These are phyloP conservation scores for Coniochaeta sp. DNA, from an alignment of 2,329 filamentous ascomycete species.

Conservation along the genomic window DNA sequence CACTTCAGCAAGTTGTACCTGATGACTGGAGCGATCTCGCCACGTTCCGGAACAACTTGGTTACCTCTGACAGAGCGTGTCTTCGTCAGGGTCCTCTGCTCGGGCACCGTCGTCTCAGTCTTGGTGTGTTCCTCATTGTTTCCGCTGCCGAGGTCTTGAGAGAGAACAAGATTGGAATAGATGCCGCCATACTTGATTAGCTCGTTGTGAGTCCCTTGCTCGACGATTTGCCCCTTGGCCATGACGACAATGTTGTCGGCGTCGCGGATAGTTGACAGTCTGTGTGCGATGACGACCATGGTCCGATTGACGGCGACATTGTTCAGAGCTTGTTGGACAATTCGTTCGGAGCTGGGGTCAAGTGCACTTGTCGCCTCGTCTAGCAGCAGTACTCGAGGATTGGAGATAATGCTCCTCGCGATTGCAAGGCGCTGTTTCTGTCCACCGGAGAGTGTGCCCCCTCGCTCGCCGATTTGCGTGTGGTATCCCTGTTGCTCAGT, in stretches of 20 bases:
- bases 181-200: conserved; percentile 16
- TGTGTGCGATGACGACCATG: conserved; percentile 59
- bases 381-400: conserved; percentile 57
- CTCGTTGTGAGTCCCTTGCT: conserved; percentile 21
- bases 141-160: conserved; percentile 10
- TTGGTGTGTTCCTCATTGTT: background rate
- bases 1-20: conserved; percentile 7
- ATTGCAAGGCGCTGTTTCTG: conserved; percentile 62
- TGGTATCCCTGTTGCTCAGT: conserved; percentile 38
- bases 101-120: conserved; percentile 2
- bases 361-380: conserved; percentile 61
- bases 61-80: background rate
- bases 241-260: conserved; percentile 34
- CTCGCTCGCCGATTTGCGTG: conserved; percentile 57
- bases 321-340: conserved; percentile 50
- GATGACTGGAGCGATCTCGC: conserved; percentile 12
- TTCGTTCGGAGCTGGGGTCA: conserved; percentile 34
- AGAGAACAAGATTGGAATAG: conserved; percentile 14
- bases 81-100: conserved; percentile 9
- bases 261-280: conserved; percentile 46
- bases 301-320: conserved; percentile 52
- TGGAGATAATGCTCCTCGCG: conserved; percentile 56
- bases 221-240: conserved; percentile 21
- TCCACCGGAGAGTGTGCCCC: conserved; percentile 60
- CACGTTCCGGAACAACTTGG: background rate